These are phyloP conservation scores for Porcisia hertigi DNA, from an alignment of 208 protist genomes.

Conservation along the genomic window DNA sequence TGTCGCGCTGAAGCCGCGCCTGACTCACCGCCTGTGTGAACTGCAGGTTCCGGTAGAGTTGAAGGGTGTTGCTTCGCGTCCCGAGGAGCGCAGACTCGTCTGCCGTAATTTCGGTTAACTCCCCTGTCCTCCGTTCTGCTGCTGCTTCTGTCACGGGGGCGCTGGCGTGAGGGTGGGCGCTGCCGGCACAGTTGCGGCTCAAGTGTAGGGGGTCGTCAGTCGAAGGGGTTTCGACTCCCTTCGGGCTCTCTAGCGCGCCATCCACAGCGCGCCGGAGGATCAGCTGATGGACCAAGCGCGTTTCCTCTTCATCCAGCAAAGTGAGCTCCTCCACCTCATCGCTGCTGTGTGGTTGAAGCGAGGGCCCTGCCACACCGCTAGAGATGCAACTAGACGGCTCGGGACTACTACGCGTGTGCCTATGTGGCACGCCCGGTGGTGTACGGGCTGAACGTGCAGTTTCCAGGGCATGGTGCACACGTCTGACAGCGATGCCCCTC, in stretches of 20 bases:
- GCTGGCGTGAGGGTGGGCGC: neutral
- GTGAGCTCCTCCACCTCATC: neutral
- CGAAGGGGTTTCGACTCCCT: neutral
- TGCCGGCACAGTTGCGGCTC: neutral
- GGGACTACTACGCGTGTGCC: neutral
- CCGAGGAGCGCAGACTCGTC: neutral
- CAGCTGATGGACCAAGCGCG: conserved; percentile 24
- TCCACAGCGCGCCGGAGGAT: conserved; percentile 6
- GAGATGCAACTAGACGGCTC: neutral
- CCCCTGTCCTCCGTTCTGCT: too few relatives aligned
- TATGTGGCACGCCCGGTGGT: neutral
- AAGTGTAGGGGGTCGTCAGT: neutral
- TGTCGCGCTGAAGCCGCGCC: conserved; percentile 39
- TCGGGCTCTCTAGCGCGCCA: neutral
- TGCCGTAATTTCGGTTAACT: neutral
- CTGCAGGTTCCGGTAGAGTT: conserved; percentile 53
- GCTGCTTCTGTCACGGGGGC: neutral
- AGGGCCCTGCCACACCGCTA: neutral
- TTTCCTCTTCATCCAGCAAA: conserved; percentile 22
- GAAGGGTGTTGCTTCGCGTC: conserved; percentile 7
- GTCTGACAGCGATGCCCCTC: neutral
- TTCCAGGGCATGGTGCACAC: neutral
- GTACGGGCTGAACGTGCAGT: conserved; percentile 3
- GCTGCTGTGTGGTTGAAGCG: neutral
- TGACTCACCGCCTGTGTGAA: conserved; percentile 50